These are phyloP conservation scores for Zygoascus meyerae DNA, from an alignment of 1,139 yeast species.

Conservation along the genomic window DNA sequence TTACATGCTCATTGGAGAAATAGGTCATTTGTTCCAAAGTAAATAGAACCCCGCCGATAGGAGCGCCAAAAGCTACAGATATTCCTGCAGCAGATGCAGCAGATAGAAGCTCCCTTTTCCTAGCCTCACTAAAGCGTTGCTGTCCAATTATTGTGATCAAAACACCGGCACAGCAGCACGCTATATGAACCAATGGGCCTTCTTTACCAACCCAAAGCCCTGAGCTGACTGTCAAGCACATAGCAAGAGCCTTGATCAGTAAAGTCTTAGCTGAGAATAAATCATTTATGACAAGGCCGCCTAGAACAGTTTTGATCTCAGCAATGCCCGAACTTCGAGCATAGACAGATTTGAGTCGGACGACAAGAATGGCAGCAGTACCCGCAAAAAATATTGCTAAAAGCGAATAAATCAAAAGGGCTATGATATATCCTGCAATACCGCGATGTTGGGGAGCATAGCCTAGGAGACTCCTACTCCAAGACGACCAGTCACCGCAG, in stretches of 20 bases:
- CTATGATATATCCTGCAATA: constrained; percentile 31
- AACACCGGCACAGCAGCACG: constrained; percentile 58
- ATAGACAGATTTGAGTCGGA: constrained; percentile 39
- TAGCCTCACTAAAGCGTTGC: constrained; percentile 28
- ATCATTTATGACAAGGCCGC: constrained; percentile 48
- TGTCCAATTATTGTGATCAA: constrained; percentile 36
- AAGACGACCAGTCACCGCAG: constrained; percentile 39
- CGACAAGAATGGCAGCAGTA: constrained; percentile 32
- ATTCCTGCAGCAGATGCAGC: constrained; percentile 95
- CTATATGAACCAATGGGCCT: constrained; percentile 87
- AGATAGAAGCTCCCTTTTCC: constrained; percentile 52
- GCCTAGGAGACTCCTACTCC: constrained; percentile 35
- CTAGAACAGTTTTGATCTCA: constrained; percentile 58
- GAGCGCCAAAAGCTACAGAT: constrained; percentile 89
- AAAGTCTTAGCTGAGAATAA: constrained; percentile 48
- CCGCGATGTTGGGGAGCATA: constrained; percentile 18
- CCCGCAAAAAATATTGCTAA: constrained; percentile 33
- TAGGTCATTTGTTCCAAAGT: constrained; percentile 69
- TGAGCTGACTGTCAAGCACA: constrained; percentile 64
- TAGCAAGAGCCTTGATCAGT: constrained; percentile 46
- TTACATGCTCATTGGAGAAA: constrained; percentile 54
- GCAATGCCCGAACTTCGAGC: constrained; percentile 65
- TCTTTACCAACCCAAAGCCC: constrained; percentile 92
- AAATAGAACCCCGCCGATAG: constrained; percentile 90
- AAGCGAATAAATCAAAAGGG: constrained; percentile 34